Evolutionary conservation across 345 rosid genomes (phyloP), one percentile per base, ranked within the genome.

Genomic region (Acer yangbiense): DNA sequence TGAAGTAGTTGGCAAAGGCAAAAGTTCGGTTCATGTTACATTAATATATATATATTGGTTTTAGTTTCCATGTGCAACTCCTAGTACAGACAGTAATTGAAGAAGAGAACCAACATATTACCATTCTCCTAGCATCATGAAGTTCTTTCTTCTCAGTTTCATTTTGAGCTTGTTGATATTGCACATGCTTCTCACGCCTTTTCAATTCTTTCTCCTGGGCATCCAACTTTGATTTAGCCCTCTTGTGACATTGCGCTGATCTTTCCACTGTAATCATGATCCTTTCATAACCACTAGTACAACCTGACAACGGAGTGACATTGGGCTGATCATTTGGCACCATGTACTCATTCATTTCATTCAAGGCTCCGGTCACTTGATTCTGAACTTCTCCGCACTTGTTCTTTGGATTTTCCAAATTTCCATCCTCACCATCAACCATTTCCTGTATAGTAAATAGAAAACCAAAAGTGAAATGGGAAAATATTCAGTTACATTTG

Each of bases 61-160:
- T 35, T 27, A 67, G 73, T 68, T 12, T 46, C 67, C 12, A 54
- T 43, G 63, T 73, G 72, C 75, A 72, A 54, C 72, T 66, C 54
- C n/a, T n/a, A 68, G 63, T 20, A 23, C 14, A 23, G 68, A 58
- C 58, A 69, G 68, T 60, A 77, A 58, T n/a, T 71, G 39, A 21
- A 65, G n/a, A 48, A 9, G 52, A 7, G 20, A 12, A 54, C 12
- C 21, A 44, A 21, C 18, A 64, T 16, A 75, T 75, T 83, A 90
- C 97, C 92, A 83, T 85, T 76, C 80, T 76, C 84, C 80, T 88
- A 23, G 81, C 89, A 60, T 71, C 81, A 63, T 78, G 70, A 64
- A 89, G 81, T 76, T 78, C 86, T 55, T 68, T 78, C 68, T 83
- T 86, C 86, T 85, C 85, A 61, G 74, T 76, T 77, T 90, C 94